Evolutionary conservation across 345 rosid genomes (phyloP), one percentile per base, ranked within the genome.

Genomic region (Excoecaria cochinchinensis): DNA sequence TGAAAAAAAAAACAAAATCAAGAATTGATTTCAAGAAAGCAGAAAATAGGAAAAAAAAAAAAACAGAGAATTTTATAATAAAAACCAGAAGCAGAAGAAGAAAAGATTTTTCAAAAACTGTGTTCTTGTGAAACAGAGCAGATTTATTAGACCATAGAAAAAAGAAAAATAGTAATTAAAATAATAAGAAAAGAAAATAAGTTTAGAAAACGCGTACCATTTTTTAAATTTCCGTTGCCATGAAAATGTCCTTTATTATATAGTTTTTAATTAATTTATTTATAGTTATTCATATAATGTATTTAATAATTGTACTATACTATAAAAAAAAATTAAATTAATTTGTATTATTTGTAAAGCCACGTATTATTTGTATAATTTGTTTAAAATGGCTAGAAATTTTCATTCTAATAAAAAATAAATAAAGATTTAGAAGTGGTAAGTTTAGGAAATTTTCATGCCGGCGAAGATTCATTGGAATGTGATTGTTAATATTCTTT

Each of bases 21-120:
- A 2, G 15, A 8, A 38, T 65, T 42, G 69, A 64, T 7, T 3
- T 19, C 3, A 38, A 39, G 47, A 39, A 39, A 19, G n/a, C 16
- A 55, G 22, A 55, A 55, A 55, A 17, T 0, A 4, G 17, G 17
- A 24, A 10, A 24, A 25, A 62, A 39, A 13, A 62, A 25, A 70
- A 40, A 38, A 17, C 36, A 21, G 60, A 53, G 31, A 15, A 31
- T 4, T 38, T 5, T 15, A 61, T n/a, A 13, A 4, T 17, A n/a
- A 31, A 21, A 10, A 25, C 7, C 8, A 14, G 44, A 12, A 70
- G 62, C 19, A 19, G n/a, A 39, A 55, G 44, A 50, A 50, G 31
- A 16, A 36, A 10, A 4, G 48, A 55, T n/a, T 53, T 58, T 70
- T 70, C 73, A 70, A 70, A 70, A 52, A 38, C 73, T 70, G 73